Conservation (phyloP, 228 moss, liverwort and hornwort genomes). For the Sphagnum magellanicum region DNA sequence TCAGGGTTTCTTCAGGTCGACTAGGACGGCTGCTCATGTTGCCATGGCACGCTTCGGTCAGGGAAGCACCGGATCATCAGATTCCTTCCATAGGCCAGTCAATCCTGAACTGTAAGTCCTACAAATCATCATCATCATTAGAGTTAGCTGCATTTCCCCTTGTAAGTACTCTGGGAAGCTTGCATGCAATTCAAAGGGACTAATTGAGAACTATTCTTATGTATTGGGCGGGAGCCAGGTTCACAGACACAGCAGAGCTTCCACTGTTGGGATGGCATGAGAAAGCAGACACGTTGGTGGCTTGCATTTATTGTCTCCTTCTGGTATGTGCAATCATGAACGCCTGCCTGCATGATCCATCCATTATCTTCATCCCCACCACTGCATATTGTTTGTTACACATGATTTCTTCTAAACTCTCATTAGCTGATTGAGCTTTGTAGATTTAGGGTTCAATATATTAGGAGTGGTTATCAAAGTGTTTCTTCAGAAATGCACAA, state of each 20-base stretch:
- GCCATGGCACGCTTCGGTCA: conserved; percentile 36
- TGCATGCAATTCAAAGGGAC: no score
- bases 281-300: conserved; percentile 52
- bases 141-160: no score
- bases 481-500: no score
- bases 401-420: no score
- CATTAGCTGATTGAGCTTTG: no score
- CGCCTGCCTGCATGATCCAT: not conserved
- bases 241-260: conserved; percentile 37
- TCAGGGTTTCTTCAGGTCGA: no score
- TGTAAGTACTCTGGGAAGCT: no score
- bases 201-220: no score
- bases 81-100: conserved; percentile 34
- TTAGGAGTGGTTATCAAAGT: no score
- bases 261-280: conserved; percentile 39
- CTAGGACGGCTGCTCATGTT: no score
- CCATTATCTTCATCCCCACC: conserved; percentile 26
- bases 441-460: no score
- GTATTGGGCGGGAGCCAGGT: conserved; percentile 17
- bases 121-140: not conserved
- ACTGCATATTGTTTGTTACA: not conserved
- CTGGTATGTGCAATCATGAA: conserved; percentile 25
- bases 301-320: conserved; percentile 47
- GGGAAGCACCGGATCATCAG: conserved; percentile 31
- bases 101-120: conserved; percentile 44